A percentile compares a stretch with the other conserved stretches of the same genome.
Conservation (phyloP, 768 basidiomycete genomes). For the Scleroderma bovista region DNA sequence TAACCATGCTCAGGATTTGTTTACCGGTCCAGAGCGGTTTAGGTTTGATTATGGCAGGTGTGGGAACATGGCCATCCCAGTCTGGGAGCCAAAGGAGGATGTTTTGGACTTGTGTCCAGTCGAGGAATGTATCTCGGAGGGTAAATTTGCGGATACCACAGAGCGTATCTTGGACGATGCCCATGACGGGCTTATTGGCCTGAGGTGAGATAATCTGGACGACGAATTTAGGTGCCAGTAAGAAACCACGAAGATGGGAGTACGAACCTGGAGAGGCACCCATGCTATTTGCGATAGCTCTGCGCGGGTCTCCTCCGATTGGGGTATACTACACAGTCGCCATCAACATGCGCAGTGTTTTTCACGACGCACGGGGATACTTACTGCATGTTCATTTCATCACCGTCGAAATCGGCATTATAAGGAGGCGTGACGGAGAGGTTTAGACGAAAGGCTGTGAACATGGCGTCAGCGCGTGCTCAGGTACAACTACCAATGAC, state of each 20-base stretch:
- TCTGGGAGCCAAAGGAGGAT: conserved; percentile 97
- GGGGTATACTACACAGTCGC: conserved; percentile 66
- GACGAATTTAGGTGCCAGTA: conserved; percentile 1
- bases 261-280: conserved; percentile 87
- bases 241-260: not conserved
- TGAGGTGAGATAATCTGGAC: conserved; percentile 95
- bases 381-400: conserved; percentile 99
- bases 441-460: conserved; percentile 89
- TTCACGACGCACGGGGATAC: conserved; percentile 27
- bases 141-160: conserved; percentile 98
- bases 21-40: conserved; percentile 98
- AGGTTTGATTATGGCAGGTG: conserved; percentile 92
- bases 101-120: conserved; percentile 95
- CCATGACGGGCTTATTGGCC: conserved; percentile 99
- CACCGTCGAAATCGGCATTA: conserved; percentile 99
- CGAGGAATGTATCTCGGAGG: conserved; percentile 89
- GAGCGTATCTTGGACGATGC: conserved; percentile 97
- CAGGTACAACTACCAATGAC: conserved; percentile 27
- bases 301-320: conserved; percentile 96
- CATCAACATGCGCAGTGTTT: conserved; percentile 5
- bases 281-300: conserved; percentile 98
- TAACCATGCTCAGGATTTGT: conserved; percentile 86
- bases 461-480: conserved; percentile 18
- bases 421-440: conserved; percentile 98
- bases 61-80: conserved; percentile 92